Conservation (phyloP, 2,329 filamentous ascomycete species). For the Dactylella cylindrospora region DNA sequence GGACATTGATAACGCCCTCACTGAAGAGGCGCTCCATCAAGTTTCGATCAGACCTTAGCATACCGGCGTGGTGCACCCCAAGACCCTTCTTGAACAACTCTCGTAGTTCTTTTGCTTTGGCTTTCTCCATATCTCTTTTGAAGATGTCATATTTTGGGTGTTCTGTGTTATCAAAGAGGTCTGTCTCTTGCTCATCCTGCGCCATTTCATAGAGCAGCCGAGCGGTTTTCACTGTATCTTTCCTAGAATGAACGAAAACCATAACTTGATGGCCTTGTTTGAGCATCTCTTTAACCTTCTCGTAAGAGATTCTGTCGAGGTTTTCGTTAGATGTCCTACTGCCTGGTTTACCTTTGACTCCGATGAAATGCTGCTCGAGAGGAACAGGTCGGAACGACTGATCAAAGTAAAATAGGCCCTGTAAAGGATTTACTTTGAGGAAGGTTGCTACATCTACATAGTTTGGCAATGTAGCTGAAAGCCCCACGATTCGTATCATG, state of each 20-base stretch:
- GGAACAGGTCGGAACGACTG: conserved; percentile 93
- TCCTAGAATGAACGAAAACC: conserved; percentile 97
- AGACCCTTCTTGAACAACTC: conserved; percentile 88
- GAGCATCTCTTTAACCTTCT: conserved; percentile 94
- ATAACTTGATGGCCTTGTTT: conserved; percentile 92
- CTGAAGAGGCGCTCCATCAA: conserved; percentile 90
- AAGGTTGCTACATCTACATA: conserved; percentile 97
- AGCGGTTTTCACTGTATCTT: conserved; percentile 88
- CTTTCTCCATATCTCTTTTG: conserved; percentile 78
- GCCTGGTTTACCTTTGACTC: conserved; percentile 86
- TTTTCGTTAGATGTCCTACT: conserved; percentile 83
- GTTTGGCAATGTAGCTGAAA: conserved; percentile 94
- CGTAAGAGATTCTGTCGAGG: conserved; percentile 80
- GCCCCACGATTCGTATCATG: conserved; percentile 89
- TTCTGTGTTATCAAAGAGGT: conserved; percentile 77
- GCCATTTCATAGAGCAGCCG: conserved; percentile 85
- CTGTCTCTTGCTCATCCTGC: conserved; percentile 72
- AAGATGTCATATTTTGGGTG: conserved; percentile 81
- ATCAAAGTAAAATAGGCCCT: conserved; percentile 95
- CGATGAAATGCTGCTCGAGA: conserved; percentile 94
- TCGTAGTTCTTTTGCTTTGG: conserved; percentile 80
- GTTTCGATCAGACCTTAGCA: conserved; percentile 91
- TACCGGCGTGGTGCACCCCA: conserved; percentile 93
- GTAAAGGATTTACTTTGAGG: conserved; percentile 88
- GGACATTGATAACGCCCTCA: conserved; percentile 90